Conservation (phyloP, 495 filamentous ascomycete species). For the Tirmania nivea region DNA sequence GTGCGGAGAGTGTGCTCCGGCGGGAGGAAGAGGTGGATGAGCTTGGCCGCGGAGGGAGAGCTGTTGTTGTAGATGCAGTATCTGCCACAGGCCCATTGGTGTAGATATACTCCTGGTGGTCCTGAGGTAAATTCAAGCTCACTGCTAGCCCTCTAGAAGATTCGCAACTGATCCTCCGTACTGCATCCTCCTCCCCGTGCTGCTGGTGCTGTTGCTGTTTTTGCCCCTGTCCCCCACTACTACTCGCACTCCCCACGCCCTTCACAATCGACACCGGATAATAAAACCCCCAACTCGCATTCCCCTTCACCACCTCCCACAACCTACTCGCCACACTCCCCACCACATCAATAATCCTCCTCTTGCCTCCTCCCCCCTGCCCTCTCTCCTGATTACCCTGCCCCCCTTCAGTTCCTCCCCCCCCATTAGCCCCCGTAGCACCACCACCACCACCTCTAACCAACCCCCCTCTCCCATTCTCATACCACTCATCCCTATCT, state of each 20-base stretch:
- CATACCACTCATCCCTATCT: neutral
- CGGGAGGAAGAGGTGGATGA: neutral
- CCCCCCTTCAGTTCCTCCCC: neutral
- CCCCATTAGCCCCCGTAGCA: neutral
- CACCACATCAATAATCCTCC: conserved; percentile 19
- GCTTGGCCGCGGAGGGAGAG: neutral
- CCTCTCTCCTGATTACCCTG: neutral
- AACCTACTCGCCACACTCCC: conserved; percentile 16
- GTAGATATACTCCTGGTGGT: too few species aligned
- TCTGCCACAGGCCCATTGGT: neutral
- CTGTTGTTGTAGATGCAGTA: neutral
- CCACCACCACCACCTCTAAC: neutral
- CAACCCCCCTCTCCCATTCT: neutral
- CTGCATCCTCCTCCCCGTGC: neutral
- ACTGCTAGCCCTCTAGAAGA: neutral
- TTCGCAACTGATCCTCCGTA: neutral
- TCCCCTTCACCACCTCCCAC: conserved; percentile 11
- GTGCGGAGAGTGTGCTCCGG: neutral
- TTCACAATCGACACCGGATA: neutral
- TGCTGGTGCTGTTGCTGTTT: neutral
- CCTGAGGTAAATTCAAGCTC: too few species aligned
- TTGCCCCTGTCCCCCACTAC: neutral
- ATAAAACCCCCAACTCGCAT: neutral
- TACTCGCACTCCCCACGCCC: neutral
- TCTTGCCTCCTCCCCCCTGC: conserved; percentile 7